Evolutionary conservation across 768 basidiomycete genomes (phyloP), one percentile per base, ranked within the genome.

Genomic region (Termitomyces heimii): DNA sequence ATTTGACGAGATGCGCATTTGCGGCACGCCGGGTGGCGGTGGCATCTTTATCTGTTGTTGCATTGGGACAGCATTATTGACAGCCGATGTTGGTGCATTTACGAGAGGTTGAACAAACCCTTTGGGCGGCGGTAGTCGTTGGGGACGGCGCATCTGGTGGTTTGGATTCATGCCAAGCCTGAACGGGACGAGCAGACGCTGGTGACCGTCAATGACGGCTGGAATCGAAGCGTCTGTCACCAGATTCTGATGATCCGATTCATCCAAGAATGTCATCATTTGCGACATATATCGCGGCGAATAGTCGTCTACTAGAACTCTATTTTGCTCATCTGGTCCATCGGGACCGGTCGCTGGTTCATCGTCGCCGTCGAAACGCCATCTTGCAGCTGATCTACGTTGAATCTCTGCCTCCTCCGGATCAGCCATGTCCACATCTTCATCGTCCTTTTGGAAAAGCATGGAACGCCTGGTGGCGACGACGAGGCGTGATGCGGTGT

Each of bases 281-380:
- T 82, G 76, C 42, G 76, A 73, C 57, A 88, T 63, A 64, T 83
- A 81, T 49, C 85, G 85, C 6, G 81, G 67, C 47, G 83, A 79
- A 60, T 79, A 88, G 57, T 92, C 90, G 61, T 92, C 89, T 8
- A 91, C 67, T n/a, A 92, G 70, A 0, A 80, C 68, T 8, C 89
- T 77, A 56, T 86, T 82, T 48, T 85, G 81, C 65, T 90, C 89
- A 16, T 91, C 88, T 5, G 78, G 58, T 12, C 86, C 85, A 47
- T 79, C 77, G 3, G 82, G 77, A 5, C 79, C 83, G 57, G 78
- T 70, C 0, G 78, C 68, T 14, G 85, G 82, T 6, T 64, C 70
- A 59, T 89, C 87, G 55, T 91, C 88, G 7, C 71, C 64, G 62
- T 92, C 89, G 59, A 81, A 91, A 54, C 76, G 74, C 88, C 88